Evolutionary conservation across 2,329 filamentous ascomycete genomes (phyloP), one percentile per base, ranked within the genome.

Genomic region (Sporothrix brasiliensis): DNA sequence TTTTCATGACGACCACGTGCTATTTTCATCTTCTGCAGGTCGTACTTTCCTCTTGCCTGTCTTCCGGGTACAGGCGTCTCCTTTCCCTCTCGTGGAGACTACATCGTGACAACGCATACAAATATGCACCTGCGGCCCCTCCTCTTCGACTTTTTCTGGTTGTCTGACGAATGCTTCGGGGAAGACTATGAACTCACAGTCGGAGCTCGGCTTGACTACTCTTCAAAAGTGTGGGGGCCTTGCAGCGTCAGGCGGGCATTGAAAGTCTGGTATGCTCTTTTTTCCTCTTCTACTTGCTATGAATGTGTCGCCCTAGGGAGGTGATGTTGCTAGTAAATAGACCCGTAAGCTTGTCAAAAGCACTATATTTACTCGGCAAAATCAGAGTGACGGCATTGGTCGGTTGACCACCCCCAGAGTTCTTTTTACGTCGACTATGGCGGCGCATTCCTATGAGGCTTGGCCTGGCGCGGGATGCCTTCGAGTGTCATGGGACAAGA

Each of bases 371-470:
- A 27, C n/a, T 67, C 49, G 49, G 63, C 63, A 68, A 68, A 68
- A 68, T 68, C 52, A 52, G 52, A 24, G 21, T 49, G 50, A 11
- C n/a, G 50, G 34, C 47, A 68, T 68, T 68, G 39, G 52, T 21
- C 24, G 44, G 44, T 24, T 63, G n/a, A 10, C 16, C 39, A 10
- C 11, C 58, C 58, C n/a, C 44, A 21, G 58, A 21, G 19, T 61
- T 44, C 39, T 44, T 47, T 27, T 44, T 63, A 6, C 13, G 58
- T 63, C 58, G 41, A 63, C 39, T 63, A 47, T 13, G 13, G 21
- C 58, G 58, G 56, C 39, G 34, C 11, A 60, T 13, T 58, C 39
- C 16, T 34, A 2, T 3, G 19, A 58, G 30, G 10, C 21, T 24
- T 21, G n/a, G 34, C 34, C 6, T 14, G 60, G 4, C 14, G 58